Conservation (phyloP, 805 yeast genomes). For the Saccharomycopsis sp. region DNA sequence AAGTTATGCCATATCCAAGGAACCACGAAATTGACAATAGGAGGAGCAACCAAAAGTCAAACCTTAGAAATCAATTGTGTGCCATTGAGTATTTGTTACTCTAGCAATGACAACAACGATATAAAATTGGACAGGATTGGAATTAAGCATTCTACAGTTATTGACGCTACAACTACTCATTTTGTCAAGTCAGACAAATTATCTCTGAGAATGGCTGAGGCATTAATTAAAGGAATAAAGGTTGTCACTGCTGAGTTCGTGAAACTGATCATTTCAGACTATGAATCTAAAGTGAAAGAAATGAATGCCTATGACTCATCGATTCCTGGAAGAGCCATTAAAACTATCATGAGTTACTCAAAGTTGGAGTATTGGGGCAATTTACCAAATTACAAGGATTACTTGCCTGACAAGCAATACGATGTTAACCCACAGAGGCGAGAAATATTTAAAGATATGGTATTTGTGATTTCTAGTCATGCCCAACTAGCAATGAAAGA, state of each 20-base stretch:
- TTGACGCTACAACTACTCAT: conserved; percentile 8
- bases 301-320: not conserved
- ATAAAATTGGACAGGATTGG: not conserved
- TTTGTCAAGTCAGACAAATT: conserved; percentile 12
- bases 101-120: conserved; percentile 6
- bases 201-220: conserved; percentile 8
- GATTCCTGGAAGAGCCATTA: conserved; percentile 7
- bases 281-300: not conserved
- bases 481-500: conserved; percentile 8
- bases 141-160: not conserved
- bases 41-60: too few species aligned
- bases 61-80: conserved; percentile 4
- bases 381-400: conserved; percentile 11
- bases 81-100: conserved; percentile 7
- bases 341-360: not conserved
- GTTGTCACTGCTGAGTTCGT: conserved; percentile 6
- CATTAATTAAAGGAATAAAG: conserved; percentile 8
- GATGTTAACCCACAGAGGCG: not conserved
- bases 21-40: too few species aligned
- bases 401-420: conserved; percentile 3
- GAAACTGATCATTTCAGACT: not conserved
- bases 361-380: conserved; percentile 5
- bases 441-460: conserved; percentile 1
- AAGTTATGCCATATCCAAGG: too few species aligned
- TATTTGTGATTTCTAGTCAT: conserved; percentile 4